Evolutionary conservation across 352 stramenopile species (phyloP).

Genomic region (Pythium brachiatum): DNA sequence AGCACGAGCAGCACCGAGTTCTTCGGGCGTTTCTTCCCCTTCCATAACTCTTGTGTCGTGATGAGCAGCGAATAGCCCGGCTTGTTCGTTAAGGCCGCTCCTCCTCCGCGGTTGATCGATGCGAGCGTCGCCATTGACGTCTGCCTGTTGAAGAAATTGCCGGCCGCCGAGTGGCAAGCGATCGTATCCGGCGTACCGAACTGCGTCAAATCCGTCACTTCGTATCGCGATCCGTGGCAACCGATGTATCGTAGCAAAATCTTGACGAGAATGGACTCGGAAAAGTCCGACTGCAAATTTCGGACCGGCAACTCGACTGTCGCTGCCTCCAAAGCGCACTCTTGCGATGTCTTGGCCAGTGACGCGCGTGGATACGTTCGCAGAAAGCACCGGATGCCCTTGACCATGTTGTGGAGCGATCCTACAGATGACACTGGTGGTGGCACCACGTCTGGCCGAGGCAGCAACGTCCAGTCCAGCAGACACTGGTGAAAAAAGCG

Average conservation of each 20-base stretch:
- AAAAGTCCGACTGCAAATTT: slow-evolving; percentile 67
- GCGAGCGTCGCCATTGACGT: slow-evolving; percentile 9
- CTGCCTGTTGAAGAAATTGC: slow-evolving; percentile 77
- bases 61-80: slow-evolving; percentile 74
- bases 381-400: slow-evolving; percentile 74
- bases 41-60: slow-evolving; percentile 60
- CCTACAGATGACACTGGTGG: slow-evolving; percentile 2
- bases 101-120: not conserved
- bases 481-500: slow-evolving; percentile 73
- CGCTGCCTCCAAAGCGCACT: slow-evolving; percentile 50
- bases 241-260: slow-evolving; percentile 84
- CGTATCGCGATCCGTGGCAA: slow-evolving; percentile 78
- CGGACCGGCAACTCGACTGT: slow-evolving; percentile 56
- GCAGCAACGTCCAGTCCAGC: slow-evolving; percentile 42
- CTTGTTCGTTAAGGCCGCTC: not conserved
- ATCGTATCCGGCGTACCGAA: slow-evolving; percentile 83
- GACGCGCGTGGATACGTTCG: slow-evolving; percentile 44
- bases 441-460: not conserved
- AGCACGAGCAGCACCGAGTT: slow-evolving; percentile 71
- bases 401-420: slow-evolving; percentile 76
- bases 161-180: slow-evolving; percentile 69
- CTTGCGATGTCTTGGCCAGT: slow-evolving; percentile 16
- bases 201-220: slow-evolving; percentile 80
- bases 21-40: slow-evolving; percentile 46
- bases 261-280: slow-evolving; percentile 67